Evolutionary conservation across 2,329 filamentous ascomycete genomes (phyloP).

Genomic region (Fusarium veterinarium): DNA sequence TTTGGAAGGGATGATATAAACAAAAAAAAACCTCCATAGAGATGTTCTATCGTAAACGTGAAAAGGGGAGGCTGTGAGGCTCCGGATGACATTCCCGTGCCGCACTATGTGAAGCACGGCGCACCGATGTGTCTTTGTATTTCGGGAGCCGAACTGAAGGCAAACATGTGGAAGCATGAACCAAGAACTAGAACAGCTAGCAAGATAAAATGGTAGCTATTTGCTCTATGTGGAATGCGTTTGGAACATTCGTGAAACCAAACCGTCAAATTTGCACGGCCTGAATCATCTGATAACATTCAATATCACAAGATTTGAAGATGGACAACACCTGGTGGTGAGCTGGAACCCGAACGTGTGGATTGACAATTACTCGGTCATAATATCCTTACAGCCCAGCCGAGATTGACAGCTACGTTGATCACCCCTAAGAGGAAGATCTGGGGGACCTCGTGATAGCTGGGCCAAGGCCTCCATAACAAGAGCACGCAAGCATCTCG

Average conservation of each 20-base stretch:
- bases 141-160: background rate
- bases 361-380: background rate
- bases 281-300: slow-evolving; percentile 10
- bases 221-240: slow-evolving; percentile 5
- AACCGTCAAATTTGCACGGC: slow-evolving; percentile 21
- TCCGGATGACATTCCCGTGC: slow-evolving; percentile 23
- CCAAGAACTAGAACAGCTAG: background rate
- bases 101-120: slow-evolving; percentile 24
- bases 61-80: slow-evolving; percentile 13
- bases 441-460: slow-evolving; percentile 22
- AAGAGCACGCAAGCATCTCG: slow-evolving; percentile 17
- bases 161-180: background rate
- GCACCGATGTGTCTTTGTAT: slow-evolving; percentile 3
- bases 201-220: background rate
- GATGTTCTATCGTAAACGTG: background rate
- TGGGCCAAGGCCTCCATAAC: background rate
- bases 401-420: slow-evolving; percentile 28
- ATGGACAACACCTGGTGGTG: background rate
- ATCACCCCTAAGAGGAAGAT: slow-evolving; percentile 12
- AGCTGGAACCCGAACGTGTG: background rate
- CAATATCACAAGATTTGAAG: background rate
- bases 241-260: slow-evolving; percentile 33
- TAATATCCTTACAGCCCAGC: slow-evolving; percentile 2
- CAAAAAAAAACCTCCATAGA: background rate
- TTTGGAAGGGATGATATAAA: slow-evolving; percentile 1